These are phyloP conservation scores for Russula sp. DNA, from an alignment of 768 basidiomycete genomes.

Conservation along the genomic window DNA sequence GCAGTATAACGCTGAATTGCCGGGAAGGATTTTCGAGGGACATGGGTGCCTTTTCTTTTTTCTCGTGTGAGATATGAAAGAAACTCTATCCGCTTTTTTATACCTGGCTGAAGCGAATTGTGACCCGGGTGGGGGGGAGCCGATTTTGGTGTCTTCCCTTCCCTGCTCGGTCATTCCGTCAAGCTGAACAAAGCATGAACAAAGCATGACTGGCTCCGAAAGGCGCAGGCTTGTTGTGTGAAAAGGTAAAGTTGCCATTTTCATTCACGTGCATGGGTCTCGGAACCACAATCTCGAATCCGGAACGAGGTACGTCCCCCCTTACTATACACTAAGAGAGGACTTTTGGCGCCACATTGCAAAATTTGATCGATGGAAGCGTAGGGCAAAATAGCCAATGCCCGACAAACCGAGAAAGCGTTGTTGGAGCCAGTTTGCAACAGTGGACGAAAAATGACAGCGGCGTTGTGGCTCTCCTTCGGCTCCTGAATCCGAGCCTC, in stretches of 20 bases:
- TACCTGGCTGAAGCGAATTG: not conserved
- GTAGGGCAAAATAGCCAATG: not conserved
- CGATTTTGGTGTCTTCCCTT: not conserved
- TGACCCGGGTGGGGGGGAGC: not conserved
- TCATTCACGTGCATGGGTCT: not conserved
- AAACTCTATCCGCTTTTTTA: not conserved
- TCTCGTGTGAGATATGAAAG: too few relatives aligned
- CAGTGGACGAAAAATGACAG: too few relatives aligned
- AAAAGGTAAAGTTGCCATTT: too few relatives aligned
- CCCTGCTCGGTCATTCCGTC: too few relatives aligned
- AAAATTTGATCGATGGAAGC: not conserved
- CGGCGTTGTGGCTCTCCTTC: too few relatives aligned
- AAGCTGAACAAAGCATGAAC: too few relatives aligned
- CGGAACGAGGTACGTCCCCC: not conserved
- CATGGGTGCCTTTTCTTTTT: not conserved
- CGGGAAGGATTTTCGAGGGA: not conserved
- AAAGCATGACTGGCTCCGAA: too few relatives aligned
- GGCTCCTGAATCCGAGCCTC: too few relatives aligned
- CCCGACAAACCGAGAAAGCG: not conserved
- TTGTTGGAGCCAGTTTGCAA: not conserved
- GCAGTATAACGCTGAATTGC: slow-evolving; percentile 3
- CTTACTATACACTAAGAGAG: not conserved
- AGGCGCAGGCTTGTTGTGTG: too few relatives aligned
- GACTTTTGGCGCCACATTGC: not conserved
- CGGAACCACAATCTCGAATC: not conserved